Base-by-base conservation (phyloP, 148 eudicot genomes). In the Talinum fruticosum region DNA sequence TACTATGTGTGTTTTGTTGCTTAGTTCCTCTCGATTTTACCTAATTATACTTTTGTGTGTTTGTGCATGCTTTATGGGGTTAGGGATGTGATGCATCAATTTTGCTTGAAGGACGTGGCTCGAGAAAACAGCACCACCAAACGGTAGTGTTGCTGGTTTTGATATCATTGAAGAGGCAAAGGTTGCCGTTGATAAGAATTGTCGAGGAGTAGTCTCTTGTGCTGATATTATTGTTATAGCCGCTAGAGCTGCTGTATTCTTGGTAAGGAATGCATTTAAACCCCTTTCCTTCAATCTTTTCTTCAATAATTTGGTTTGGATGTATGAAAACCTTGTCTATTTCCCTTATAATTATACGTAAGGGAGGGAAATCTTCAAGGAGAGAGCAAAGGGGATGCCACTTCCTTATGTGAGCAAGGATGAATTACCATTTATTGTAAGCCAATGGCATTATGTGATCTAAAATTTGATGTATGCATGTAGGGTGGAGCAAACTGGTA, bases 171-270 rank as follows among this genome's bases (percentile, higher is more conserved):
- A 82, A 59, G 84, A 77, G 8, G 83, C 83, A 1, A 86, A 89
- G 70, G 83, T 79, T n/a, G 80, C 83, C 4, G 35, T 87, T 1
- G 92, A 89, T 29, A 77, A 44, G 62, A 34, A 47, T 0, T 89
- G 90, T 35, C 85, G 84, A 1, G 92, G 88, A 4, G 81, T 89
- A 0, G 92, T 89, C 38, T 89, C 92, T 19, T 89, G 92, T 74
- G 90, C 92, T 34, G 90, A 89, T 47, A 86, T 87, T 10, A 76
- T 89, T 15, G 67, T 66, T 21, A 78, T 87, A 73, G 86, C 88
- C 0, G 79, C 88, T 4, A 82, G 92, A 74, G 80, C 84, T 51
- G 87, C 88, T 23, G 82, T 75, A 19, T 81, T 61, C 69, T 72
- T 81, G 77, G 83, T 81, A 76, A 51, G 71, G 28, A 10, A 15